Evolutionary conservation across 1,284 basidiomycete genomes (phyloP).

Genomic region (Malassezia vespertilionis): DNA sequence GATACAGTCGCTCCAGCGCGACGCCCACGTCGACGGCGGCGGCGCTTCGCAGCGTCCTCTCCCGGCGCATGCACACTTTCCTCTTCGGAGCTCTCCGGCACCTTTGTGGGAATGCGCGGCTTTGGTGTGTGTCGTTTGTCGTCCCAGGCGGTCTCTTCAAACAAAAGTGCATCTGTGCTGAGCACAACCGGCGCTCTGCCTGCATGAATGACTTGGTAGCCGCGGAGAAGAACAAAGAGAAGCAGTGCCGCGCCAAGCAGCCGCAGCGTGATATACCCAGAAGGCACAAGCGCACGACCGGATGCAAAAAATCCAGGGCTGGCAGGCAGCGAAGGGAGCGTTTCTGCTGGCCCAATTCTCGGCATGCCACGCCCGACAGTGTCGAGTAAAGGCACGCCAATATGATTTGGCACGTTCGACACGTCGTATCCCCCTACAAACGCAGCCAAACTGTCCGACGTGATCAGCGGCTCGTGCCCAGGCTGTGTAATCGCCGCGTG

Average conservation of each 20-base stretch:
- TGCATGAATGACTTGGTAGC: conserved; percentile 1
- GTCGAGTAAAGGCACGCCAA: background rate
- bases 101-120: background rate
- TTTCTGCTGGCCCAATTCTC: too few relatives aligned
- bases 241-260: conserved; percentile 1
- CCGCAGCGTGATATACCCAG: conserved; percentile 1
- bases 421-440: conserved; percentile 15
- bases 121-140: too few relatives aligned
- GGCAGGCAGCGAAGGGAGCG: background rate
- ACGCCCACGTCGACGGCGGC: conserved; percentile 38
- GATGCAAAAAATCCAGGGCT: background rate
- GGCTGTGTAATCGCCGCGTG: conserved; percentile 8
- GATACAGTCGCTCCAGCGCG: conserved; percentile 32
- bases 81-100: background rate
- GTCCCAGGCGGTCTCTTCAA: background rate
- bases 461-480: background rate
- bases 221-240: conserved; percentile 6
- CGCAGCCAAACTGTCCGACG: background rate
- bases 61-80: background rate
- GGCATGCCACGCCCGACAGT: too few relatives aligned
- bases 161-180: background rate
- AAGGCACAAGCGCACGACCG: background rate
- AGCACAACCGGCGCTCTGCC: conserved; percentile 5
- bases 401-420: background rate
- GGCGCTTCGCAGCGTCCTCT: conserved; percentile 6